Evolutionary conservation across 768 basidiomycete genomes (phyloP).

Genomic region (Rossbeevera mucosa): DNA sequence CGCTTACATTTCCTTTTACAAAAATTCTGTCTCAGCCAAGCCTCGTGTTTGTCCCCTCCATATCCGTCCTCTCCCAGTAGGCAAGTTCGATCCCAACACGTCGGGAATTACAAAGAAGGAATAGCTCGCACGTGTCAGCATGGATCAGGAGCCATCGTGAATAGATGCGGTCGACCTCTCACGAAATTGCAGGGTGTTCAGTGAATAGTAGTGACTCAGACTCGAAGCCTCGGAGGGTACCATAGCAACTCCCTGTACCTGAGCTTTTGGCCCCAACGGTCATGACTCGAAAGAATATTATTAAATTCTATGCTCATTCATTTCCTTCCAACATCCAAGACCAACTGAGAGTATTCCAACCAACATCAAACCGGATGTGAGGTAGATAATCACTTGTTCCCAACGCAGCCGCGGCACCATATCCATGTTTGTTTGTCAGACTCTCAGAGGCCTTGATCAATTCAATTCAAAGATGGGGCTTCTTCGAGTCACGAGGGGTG

Average conservation of each 20-base stretch:
- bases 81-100: too few species aligned
- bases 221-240: neutral
- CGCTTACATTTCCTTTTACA: too few species aligned
- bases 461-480: neutral
- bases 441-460: neutral
- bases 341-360: neutral
- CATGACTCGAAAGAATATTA: neutral
- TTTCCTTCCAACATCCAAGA: neutral
- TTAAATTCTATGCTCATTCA: neutral
- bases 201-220: conserved; percentile 9
- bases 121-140: too few species aligned
- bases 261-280: neutral
- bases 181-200: too few species aligned
- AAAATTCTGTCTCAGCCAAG: too few species aligned
- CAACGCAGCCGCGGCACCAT: neutral
- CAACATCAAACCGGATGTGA: neutral
- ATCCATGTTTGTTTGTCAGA: neutral
- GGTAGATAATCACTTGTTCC: neutral
- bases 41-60: conserved; percentile 16
- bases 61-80: too few species aligned
- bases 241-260: conserved; percentile 5
- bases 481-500: neutral
- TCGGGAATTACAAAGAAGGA: neutral
- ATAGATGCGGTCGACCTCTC: conserved; percentile 14
- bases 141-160: neutral